Conservation (phyloP, 495 filamentous ascomycete species). For the Podospora sp. region DNA sequence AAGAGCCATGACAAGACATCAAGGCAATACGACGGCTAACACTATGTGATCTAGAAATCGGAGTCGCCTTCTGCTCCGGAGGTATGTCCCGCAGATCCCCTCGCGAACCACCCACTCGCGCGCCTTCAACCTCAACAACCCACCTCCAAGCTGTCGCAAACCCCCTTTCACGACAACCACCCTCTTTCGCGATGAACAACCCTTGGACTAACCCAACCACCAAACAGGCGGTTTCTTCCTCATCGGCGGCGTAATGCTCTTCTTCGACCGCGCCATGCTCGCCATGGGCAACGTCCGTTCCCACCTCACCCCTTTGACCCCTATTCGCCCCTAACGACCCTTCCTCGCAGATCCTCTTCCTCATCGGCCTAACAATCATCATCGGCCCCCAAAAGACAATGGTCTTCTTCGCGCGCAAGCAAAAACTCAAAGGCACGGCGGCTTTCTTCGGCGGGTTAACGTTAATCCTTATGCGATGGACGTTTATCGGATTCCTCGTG, state of each 20-base stretch:
- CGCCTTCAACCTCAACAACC: background rate
- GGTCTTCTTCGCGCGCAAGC: constrained; percentile 87
- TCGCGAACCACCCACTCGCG: background rate
- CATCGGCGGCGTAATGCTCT: constrained; percentile 87
- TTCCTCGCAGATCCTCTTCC: constrained; percentile 79
- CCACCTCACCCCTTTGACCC: constrained; percentile 56
- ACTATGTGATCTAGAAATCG: constrained; percentile 69
- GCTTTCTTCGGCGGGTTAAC: constrained; percentile 84
- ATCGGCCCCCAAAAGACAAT: constrained; percentile 92
- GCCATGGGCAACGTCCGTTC: constrained; percentile 53
- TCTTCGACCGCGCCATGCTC: constrained; percentile 95
- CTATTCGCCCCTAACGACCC: background rate
- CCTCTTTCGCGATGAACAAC: background rate
- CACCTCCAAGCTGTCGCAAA: background rate
- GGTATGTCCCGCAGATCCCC: constrained; percentile 64
- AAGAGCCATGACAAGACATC: background rate
- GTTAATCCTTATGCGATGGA: constrained; percentile 86
- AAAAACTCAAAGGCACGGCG: constrained; percentile 89
- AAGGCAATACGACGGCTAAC: background rate
- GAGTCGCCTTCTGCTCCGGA: constrained; percentile 92
- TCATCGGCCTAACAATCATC: constrained; percentile 90
- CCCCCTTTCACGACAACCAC: background rate
- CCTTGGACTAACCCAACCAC: background rate
- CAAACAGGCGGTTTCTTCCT: constrained; percentile 84
- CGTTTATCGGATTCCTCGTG: constrained; percentile 83